Conservation (phyloP, 257 asterid species). For the Jacaranda copaia region DNA sequence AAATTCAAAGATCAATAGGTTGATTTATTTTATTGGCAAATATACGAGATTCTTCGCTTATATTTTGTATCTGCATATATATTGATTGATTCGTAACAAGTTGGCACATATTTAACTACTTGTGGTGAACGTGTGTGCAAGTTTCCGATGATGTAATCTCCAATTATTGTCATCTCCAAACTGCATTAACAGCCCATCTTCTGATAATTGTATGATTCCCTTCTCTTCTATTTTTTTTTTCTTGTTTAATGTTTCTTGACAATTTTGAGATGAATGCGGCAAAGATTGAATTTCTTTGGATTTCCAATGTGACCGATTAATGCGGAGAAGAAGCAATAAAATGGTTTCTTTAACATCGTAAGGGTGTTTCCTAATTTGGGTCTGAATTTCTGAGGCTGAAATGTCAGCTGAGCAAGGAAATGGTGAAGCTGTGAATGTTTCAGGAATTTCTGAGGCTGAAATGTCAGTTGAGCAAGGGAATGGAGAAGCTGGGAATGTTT, state of each 20-base stretch:
- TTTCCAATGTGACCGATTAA: slow-evolving; percentile 21
- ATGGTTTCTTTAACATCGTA: slow-evolving; percentile 36
- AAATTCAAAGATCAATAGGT: slow-evolving; percentile 29
- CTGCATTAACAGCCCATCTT: slow-evolving; percentile 35
- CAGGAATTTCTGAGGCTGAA: too few species aligned
- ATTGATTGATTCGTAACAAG: slow-evolving; percentile 25
- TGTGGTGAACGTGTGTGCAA: slow-evolving; percentile 50
- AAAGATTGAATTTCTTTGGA: slow-evolving; percentile 18
- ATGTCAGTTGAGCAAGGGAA: slow-evolving; percentile 3
- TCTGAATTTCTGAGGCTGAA: slow-evolving; percentile 34
- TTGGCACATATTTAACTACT: slow-evolving; percentile 38
- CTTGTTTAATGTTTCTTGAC: background rate
- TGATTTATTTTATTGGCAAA: slow-evolving; percentile 6
- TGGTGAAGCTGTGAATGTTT: too few species aligned
- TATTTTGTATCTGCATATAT: background rate
- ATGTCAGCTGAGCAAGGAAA: slow-evolving; percentile 33
- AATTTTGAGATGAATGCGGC: slow-evolving; percentile 9
- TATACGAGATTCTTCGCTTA: slow-evolving; percentile 8
- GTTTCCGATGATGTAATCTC: slow-evolving; percentile 35
- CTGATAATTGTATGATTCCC: slow-evolving; percentile 34
- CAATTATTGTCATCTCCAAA: slow-evolving; percentile 27
- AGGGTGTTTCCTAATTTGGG: slow-evolving; percentile 34
- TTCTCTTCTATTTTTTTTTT: background rate
- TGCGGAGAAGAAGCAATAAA: slow-evolving; percentile 39
- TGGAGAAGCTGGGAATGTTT: slow-evolving; percentile 15